phyloP scores from a whole-genome alignment of 805 yeast genomes.

The Pichia cabralensis region DNA sequence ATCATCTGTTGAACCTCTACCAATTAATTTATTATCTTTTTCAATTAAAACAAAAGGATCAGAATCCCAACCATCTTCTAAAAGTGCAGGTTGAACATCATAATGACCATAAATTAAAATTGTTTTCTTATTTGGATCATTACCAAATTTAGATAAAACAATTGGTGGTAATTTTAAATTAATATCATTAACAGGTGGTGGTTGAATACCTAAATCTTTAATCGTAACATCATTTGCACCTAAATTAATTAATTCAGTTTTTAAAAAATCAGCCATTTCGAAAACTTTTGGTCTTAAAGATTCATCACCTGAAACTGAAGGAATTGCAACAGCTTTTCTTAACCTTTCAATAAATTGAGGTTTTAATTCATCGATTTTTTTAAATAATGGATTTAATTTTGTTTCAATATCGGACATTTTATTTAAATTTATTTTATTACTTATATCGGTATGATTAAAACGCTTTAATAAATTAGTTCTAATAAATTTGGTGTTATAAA shows the following conservation, averaged over 20 bases:
- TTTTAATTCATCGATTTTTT: constrained; percentile 63
- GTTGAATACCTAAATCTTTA: constrained; percentile 80
- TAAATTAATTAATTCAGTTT: constrained; percentile 52
- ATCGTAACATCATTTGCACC: constrained; percentile 80
- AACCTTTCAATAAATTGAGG: constrained; percentile 66
- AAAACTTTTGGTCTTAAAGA: constrained; percentile 80
- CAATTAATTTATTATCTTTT: constrained; percentile 62
- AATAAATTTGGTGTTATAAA: no score
- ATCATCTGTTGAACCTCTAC: constrained; percentile 95
- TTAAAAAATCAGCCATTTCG: constrained; percentile 79
- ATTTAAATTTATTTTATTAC: background rate
- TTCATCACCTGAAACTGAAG: constrained; percentile 91
- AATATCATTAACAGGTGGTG: constrained; percentile 71
- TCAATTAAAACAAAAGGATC: constrained; percentile 80
- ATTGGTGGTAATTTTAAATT: constrained; percentile 82
- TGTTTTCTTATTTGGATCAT: constrained; percentile 74
- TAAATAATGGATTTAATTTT: constrained; percentile 31
- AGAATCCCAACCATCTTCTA: constrained; percentile 91
- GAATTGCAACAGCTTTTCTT: constrained; percentile 80
- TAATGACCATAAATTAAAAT: constrained; percentile 93
- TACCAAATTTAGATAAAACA: constrained; percentile 82
- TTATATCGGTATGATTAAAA: no score
- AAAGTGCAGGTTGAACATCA: constrained; percentile 94
- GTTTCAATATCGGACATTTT: constrained; percentile 17
- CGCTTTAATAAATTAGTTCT: no score